phyloP scores from a whole-genome alignment of 805 yeast species.

The Kodamaea restingae region DNA sequence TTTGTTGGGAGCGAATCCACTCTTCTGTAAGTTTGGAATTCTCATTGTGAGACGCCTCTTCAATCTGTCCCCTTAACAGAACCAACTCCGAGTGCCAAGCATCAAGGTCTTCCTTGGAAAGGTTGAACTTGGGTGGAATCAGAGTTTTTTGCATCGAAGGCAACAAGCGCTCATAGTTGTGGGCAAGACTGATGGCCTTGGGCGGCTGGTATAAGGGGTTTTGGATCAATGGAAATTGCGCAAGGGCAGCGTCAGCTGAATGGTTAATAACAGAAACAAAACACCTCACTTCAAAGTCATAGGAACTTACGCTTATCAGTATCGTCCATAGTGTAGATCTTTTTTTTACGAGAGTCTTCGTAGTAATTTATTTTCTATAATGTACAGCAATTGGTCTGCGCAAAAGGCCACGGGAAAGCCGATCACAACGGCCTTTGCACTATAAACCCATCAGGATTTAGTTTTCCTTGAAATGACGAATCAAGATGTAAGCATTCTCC shows the following conservation, averaged over 20 bases:
- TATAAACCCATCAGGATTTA: no score
- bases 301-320: slow-evolving; percentile 17
- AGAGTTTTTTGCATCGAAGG: slow-evolving; percentile 31
- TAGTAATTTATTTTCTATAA: slow-evolving; percentile 1
- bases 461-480: slow-evolving; percentile 60
- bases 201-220: slow-evolving; percentile 54
- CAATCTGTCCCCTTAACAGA: slow-evolving; percentile 20
- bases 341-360: slow-evolving; percentile 3
- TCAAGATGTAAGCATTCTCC: slow-evolving; percentile 85
- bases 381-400: slow-evolving; percentile 3
- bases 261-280: slow-evolving; percentile 12
- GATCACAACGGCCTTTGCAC: no score
- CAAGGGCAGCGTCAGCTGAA: slow-evolving; percentile 44
- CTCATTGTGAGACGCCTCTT: slow-evolving; percentile 9
- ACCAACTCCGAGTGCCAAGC: slow-evolving; percentile 32
- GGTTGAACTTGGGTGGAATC: slow-evolving; percentile 35
- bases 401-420: no score
- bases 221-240: slow-evolving; percentile 52
- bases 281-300: no score
- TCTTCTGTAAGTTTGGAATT: slow-evolving; percentile 17
- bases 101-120: slow-evolving; percentile 22
- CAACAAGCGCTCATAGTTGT: slow-evolving; percentile 36
- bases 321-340: slow-evolving; percentile 16
- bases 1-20: slow-evolving; percentile 31
- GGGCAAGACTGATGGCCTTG: slow-evolving; percentile 49